Conservation (phyloP, 805 yeast species). For the Cyberlindnera petersonii region DNA sequence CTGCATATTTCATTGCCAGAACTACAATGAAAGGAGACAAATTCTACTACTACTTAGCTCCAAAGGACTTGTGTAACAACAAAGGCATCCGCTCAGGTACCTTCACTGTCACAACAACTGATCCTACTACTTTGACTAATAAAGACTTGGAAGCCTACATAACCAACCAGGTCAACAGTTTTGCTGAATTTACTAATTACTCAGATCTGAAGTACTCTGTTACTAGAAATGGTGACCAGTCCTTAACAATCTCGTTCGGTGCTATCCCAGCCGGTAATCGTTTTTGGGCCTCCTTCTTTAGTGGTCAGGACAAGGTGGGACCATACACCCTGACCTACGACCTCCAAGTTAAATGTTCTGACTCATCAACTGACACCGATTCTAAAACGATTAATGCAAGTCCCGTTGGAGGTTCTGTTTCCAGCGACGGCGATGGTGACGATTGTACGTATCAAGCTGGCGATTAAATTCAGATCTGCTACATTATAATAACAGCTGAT, state of each 20-base stretch:
- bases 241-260: constrained; percentile 6
- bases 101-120: constrained; percentile 1
- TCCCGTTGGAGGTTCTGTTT: constrained; percentile 6
- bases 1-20: constrained; percentile 3
- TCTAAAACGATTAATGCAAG: neutral
- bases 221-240: neutral
- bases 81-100: constrained; percentile 8
- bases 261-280: constrained; percentile 10
- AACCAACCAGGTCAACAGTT: constrained; percentile 4
- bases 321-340: neutral
- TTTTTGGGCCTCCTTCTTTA: constrained; percentile 11
- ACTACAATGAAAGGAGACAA: constrained; percentile 17
- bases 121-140: neutral
- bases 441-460: constrained; percentile 8
- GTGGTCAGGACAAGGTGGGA: neutral
- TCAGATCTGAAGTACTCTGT: neutral
- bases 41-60: constrained; percentile 12
- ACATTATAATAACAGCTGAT: neutral
- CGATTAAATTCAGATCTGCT: no score
- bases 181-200: neutral
- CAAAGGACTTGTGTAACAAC: constrained; percentile 3
- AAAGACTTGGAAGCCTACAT: constrained; percentile 2
- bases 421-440: constrained; percentile 15
- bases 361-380: neutral
- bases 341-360: neutral